phyloP scores from a whole-genome alignment of 768 basidiomycete genomes.

The Tricholomella constricta region DNA sequence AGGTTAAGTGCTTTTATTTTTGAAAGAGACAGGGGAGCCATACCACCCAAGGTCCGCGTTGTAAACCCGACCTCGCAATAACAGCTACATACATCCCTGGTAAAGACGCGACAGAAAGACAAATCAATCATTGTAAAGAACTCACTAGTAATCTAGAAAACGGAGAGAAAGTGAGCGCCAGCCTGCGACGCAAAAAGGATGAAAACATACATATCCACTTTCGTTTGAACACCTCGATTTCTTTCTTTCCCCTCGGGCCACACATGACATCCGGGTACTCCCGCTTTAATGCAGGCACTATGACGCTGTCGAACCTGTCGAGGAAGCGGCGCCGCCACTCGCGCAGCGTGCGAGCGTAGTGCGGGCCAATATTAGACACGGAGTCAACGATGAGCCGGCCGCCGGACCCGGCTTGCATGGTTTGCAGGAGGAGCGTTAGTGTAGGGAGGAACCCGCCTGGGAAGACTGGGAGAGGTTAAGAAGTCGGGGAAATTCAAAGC shows the following conservation, averaged over 20 bases:
- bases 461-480: conserved; percentile 51
- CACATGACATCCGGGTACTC: conserved; percentile 63
- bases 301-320: conserved; percentile 54
- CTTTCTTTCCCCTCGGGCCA: conserved; percentile 42
- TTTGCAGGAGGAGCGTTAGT: conserved; percentile 55
- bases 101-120: neutral
- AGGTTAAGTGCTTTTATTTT: neutral
- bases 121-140: too few relatives aligned
- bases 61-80: conserved; percentile 79
- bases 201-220: conserved; percentile 66
- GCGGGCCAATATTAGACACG: conserved; percentile 70
- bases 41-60: conserved; percentile 65
- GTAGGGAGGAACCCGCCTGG: conserved; percentile 74
- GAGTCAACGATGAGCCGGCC: conserved; percentile 64
- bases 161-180: conserved; percentile 8
- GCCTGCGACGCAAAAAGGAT: neutral
- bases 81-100: conserved; percentile 37
- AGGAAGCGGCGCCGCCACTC: conserved; percentile 73
- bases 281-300: conserved; percentile 57
- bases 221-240: conserved; percentile 73
- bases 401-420: conserved; percentile 49
- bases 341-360: conserved; percentile 78
- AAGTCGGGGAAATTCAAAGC: too few relatives aligned
- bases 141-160: conserved; percentile 48
- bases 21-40: conserved; percentile 12